Evolutionary conservation across 2,329 filamentous ascomycete genomes (phyloP), one percentile per base, ranked within the genome.

Genomic region (Fusarium bactridioides): DNA sequence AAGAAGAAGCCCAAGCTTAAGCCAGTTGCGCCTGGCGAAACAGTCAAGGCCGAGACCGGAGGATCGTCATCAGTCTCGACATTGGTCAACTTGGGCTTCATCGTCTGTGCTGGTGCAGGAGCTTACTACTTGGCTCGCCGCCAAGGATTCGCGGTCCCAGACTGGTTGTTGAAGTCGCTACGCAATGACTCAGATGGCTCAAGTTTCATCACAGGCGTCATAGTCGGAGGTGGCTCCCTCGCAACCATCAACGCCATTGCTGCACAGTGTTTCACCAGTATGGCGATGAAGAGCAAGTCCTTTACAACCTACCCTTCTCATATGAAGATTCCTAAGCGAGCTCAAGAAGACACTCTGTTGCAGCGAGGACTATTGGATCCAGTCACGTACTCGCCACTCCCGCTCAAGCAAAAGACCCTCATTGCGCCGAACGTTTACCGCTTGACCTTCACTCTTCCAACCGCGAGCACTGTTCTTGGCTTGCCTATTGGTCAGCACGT

Each of bases 401-500:
- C 62, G 1, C 29, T 67, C 3, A 37, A 37, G 3, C 33, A 33
- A 6, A 67, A 67, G 18, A 25, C 25, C 1, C 29, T 61, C 12
- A 47, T 67, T 9, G 29, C 65, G 3, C 83, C 84, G 10, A 81
- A 83, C 47, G 83, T 85, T 5, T 87, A 83, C 72, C 82, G 82
- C 23, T 80, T 87, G 27, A 78, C 81, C 4, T 88, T 89, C 38
- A 77, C 80, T 23, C 81, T 89, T 5, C 87, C 88, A 0, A 80
- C 79, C 0, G 70, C 77, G 2, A 72, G 75, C 19, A 82, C 83
- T 5, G 80, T 87, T 0, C 82, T 89, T 5, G 87, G 88, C 1
- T 79, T 90, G 9, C 88, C 88, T 0, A 87, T 85, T 8, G 88
- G 88, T 5, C 87, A 90, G 71, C 88, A 90, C 64, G 83, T 90